Evolutionary conservation across 371 early-diverging fungal genomes (phyloP), one percentile per base, ranked within the genome.

Genomic region (Synchytrium microbalum): DNA sequence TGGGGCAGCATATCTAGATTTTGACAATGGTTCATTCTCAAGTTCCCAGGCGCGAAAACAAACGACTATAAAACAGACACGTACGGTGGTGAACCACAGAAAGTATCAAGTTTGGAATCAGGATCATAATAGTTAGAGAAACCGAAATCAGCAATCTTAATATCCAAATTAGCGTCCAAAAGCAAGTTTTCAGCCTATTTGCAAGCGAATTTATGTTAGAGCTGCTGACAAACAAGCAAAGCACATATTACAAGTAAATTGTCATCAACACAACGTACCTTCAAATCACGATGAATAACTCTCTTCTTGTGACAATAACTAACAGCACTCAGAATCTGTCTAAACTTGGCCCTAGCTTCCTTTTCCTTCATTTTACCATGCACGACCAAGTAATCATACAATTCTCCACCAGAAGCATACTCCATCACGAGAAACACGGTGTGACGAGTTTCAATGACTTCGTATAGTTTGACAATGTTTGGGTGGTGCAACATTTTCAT

Each of bases 401-500:
- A 69, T 70, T 85, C 86, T 13, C 81, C 81, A n/a, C 88, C 88
- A 23, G 74, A 74, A 26, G 82, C 77, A 69, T 86, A 84, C 67
- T 88, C 88, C 83, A 87, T 87, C 32, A 87, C 80, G 30, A 92
- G 71, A 66, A 87, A 89, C 16, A 92, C 78, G 3, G 91, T 85
- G 66, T 86, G 80, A 60, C 86, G 84, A 24, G 95, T 94, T 69
- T 90, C 92, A 62, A 89, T 88, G 10, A 94, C 92, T 72, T 94
- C 96, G 69, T 89, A 84, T 3, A 96, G 78, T 63, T 86, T 85
- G 30, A 96, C 91, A 64, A 96, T 88, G 69, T 92, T 86, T 33
- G 86, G 83, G 68, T 92, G 92, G 62, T 88, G 79, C 13, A 94
- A 77, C 59, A 88, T 72, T 71, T 92, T 92, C 87, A 96, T 88